Evolutionary conservation across 2,329 filamentous ascomycete species (phyloP).

Genomic region (Nakataea oryzae): DNA sequence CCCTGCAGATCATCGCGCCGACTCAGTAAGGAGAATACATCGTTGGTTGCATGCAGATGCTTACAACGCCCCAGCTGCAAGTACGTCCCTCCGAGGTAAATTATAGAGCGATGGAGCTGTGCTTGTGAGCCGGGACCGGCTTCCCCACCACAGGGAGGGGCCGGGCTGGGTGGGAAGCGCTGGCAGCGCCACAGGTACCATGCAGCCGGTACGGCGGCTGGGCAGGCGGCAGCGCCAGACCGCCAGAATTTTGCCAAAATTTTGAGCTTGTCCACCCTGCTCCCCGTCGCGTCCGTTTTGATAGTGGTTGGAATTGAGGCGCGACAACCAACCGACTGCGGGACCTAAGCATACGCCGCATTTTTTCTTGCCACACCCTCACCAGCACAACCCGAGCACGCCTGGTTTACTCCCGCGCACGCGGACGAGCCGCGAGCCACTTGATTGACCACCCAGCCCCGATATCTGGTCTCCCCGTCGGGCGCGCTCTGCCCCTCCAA

Average conservation of each 20-base stretch:
- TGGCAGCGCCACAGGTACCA: not conserved
- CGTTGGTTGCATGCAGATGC: not conserved
- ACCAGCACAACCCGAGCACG: too few relatives aligned
- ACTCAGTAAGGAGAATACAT: too few relatives aligned
- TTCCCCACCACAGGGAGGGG: not conserved
- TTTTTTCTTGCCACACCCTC: not conserved
- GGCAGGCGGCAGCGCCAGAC: not conserved
- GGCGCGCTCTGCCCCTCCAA: not conserved
- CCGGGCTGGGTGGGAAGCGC: not conserved
- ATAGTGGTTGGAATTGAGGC: not conserved
- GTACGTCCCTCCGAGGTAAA: too few relatives aligned
- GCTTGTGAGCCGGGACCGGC: not conserved
- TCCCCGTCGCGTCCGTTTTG: constrained; percentile 4
- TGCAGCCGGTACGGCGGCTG: not conserved
- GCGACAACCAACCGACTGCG: not conserved
- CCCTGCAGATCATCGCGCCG: not conserved
- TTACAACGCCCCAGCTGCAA: not conserved
- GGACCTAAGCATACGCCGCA: not conserved
- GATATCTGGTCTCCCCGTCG: not conserved
- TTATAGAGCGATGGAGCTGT: too few relatives aligned
- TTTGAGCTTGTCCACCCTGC: not conserved
- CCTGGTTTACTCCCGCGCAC: too few relatives aligned
- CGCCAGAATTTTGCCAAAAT: not conserved
- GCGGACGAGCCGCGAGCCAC: too few relatives aligned
- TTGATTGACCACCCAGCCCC: not conserved